Base-by-base conservation (phyloP, 1,284 basidiomycete genomes). In the Ceratobasidium theobromae region DNA sequence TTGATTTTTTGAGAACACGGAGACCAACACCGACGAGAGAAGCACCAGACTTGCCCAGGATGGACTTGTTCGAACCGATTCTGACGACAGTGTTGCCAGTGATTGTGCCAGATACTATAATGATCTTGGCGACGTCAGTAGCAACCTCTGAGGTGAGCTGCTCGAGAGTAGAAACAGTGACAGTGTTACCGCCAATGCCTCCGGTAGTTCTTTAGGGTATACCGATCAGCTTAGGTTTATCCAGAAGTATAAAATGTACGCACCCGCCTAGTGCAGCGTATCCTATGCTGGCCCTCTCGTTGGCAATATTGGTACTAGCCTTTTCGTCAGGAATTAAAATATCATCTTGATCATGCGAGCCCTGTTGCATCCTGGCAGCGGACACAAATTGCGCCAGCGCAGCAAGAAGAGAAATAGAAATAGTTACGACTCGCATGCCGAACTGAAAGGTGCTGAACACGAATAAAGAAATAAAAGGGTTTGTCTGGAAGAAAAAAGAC, bases 91-190 rank as follows among this genome's bases (percentile, higher is more conserved):
- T 69, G 69, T 77, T 74, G 30, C 80, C 80, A 41, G 78, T 77
- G 66, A 81, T 80, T 4, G 74, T 77, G n/a, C 79, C 79, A 77
- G 65, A 58, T 65, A 82, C 76, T 64, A 81, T 75, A 65, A 82
- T 79, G 60, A 81, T 76, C 72, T 81, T 82, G 67, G 78, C 77
- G 23, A 74, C 73, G 69, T 72, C 72, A 18, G 80, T 79, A n/a
- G 74, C 62, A 9, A 81, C 79, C 45, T 80, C 81, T 18, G 75
- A 65, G 16, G 78, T 81, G n/a, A 82, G 73, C 1, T 74, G 80
- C 48, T 72, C 75, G 38, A 81, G 76, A 28, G 77, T 77, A 32
- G 77, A 75, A 32, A 82, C 81, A 14, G 77, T 80, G 28, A 77
- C 78, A 18, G 73, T 72, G 43, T 53, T 21, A 8, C 54, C 65